Base-by-base conservation (phyloP, 768 basidiomycete genomes). In the Rhodosporidiobolus odoratus region DNA sequence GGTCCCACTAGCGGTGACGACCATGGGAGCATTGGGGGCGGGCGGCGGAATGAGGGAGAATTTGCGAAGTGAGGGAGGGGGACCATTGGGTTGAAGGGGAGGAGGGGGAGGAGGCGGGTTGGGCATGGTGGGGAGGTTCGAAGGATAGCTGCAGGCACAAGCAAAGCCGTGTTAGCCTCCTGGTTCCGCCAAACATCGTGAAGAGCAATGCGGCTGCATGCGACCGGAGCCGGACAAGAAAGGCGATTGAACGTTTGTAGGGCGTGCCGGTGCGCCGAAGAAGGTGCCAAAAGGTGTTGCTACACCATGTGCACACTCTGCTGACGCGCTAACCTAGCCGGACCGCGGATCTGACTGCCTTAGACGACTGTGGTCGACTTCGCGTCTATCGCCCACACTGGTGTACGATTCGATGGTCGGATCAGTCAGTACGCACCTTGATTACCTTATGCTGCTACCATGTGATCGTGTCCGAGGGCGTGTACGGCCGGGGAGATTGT, bases 31-130 rank as follows among this genome's bases (percentile, higher is more conserved):
- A 23, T 54, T 54, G 40, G 52, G n/a, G 1, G 58, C 35, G 0
- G 64, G 64, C 0, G 48, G 16, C 13, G 48, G 57, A 12, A 52
- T 25, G 27, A 65, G 43, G 43, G 63, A 35, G 53, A 69, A 69
- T 23, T 56, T 58, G 27, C 43, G 57, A 38, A 69, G 43, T 21
- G 32, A 3, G 19, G 48, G 27, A 10, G 61, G 45, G 9, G 41
- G 40, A 38, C 38, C 21, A 25, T 32, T 32, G 0, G 54, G 9
- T 12, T 16, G 37, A 16, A 27, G 15, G 40, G 53, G 13, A 3
- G 68, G 40, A 17, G 48, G 23, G 34, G 35, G 53, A 1, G 66
- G n/a, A 1, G 41, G 54, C 13, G 61, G 56, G 9, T 21, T 38
- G 37, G 67, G 43, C 54, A 50, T 62, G 3, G 38, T 40, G 17